phyloP scores from a whole-genome alignment of 2,329 filamentous ascomycete genomes.

The Neocucurbitaria cava region DNA sequence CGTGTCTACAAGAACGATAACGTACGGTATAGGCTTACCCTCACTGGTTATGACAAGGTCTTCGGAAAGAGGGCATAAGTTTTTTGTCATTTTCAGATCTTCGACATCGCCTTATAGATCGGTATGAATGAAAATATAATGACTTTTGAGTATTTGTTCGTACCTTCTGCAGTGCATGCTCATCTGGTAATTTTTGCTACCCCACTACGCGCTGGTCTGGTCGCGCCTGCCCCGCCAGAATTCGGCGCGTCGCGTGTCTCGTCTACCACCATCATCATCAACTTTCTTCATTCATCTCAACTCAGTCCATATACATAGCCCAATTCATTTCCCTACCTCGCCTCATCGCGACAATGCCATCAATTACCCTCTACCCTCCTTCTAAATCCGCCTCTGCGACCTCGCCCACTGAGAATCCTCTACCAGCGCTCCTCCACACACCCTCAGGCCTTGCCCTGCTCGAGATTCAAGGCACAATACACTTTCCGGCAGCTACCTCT shows the following conservation, averaged over 20 bases:
- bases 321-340: neutral
- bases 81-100: neutral
- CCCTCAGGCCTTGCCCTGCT: conserved; percentile 88
- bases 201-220: conserved; percentile 9
- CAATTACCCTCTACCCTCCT: conserved; percentile 33
- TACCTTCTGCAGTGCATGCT: neutral
- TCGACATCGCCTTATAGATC: neutral
- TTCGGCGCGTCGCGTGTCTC: conserved; percentile 21
- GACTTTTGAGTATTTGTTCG: neutral
- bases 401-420: conserved; percentile 58
- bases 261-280: neutral
- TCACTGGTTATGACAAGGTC: conserved; percentile 71
- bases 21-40: conserved; percentile 74
- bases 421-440: conserved; percentile 85
- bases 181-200: conserved; percentile 1
- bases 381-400: neutral
- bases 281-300: neutral
- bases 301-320: neutral
- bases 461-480: conserved; percentile 91
- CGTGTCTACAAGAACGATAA: conserved; percentile 71
- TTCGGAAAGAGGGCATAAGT: conserved; percentile 60
- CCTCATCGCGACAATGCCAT: conserved; percentile 33
- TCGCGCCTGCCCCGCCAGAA: conserved; percentile 14
- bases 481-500: conserved; percentile 62
- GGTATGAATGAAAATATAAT: neutral